A percentile compares a stretch with the other conserved stretches of the same genome.
These are phyloP conservation scores for Curvularia eragrostidis DNA, from an alignment of 2,329 filamentous ascomycete species.

Conservation along the genomic window DNA sequence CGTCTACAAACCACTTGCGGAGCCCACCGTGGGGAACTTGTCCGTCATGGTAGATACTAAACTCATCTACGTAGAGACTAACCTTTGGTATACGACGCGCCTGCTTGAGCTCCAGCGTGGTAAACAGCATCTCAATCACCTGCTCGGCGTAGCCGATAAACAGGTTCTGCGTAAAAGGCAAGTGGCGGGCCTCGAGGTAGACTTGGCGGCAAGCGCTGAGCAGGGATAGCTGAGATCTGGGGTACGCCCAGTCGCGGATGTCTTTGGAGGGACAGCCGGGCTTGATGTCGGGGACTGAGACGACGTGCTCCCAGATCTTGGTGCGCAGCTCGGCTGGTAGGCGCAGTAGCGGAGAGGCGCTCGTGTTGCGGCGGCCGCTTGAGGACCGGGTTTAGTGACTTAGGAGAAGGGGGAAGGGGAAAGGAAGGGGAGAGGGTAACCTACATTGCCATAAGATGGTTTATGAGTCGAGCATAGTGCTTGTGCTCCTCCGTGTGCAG, in stretches of 20 bases:
- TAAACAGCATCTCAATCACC: conserved; percentile 7
- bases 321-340: conserved; percentile 17
- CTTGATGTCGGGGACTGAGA: not conserved
- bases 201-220: conserved; percentile 14
- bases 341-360: conserved; percentile 12
- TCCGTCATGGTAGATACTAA: conserved; percentile 7
- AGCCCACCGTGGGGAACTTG: conserved; percentile 6
- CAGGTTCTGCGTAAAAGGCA: conserved; percentile 1
- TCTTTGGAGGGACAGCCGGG: not conserved
- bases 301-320: conserved; percentile 15
- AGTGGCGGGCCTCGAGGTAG: conserved; percentile 10
- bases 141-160: conserved; percentile 5
- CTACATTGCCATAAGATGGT: not conserved
- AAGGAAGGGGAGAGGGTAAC: too few relatives aligned
- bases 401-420: not conserved
- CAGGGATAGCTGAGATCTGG: not conserved
- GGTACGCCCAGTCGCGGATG: conserved; percentile 6
- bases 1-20: conserved; percentile 3
- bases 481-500: not conserved
- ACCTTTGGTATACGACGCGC: conserved; percentile 3
- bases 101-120: not conserved
- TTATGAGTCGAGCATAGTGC: not conserved
- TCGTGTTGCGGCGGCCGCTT: conserved; percentile 10
- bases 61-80: conserved; percentile 4
- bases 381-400: not conserved